Evolutionary conservation across 1,139 yeast genomes (phyloP).

Genomic region (Nakaseomyces uthaithaninus): DNA sequence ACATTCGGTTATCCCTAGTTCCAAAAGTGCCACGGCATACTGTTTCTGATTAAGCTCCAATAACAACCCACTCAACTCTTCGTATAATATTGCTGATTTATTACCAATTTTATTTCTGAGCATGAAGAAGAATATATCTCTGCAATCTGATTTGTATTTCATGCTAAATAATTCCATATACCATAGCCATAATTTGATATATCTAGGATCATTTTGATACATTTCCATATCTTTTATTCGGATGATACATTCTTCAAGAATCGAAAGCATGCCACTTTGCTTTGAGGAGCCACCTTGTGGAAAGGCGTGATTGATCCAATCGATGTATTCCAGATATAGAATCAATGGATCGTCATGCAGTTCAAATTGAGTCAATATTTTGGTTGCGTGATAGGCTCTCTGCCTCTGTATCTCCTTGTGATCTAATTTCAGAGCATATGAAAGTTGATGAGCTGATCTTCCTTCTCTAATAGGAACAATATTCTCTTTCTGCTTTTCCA

Average conservation of each 20-base stretch:
- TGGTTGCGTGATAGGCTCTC: slow-evolving; percentile 26
- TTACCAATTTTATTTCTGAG: slow-evolving; percentile 67
- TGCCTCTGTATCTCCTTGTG: slow-evolving; percentile 12
- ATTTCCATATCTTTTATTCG: slow-evolving; percentile 55
- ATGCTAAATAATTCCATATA: slow-evolving; percentile 13
- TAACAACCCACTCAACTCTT: slow-evolving; percentile 57
- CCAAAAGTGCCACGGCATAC: slow-evolving; percentile 59
- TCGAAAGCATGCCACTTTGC: slow-evolving; percentile 57
- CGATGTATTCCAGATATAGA: slow-evolving; percentile 58
- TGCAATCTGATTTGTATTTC: slow-evolving; percentile 10
- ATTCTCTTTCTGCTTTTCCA: slow-evolving; percentile 76
- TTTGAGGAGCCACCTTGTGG: slow-evolving; percentile 66
- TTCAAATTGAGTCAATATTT: slow-evolving; percentile 32
- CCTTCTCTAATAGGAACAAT: slow-evolving; percentile 65
- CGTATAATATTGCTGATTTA: slow-evolving; percentile 62
- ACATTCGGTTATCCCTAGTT: slow-evolving; percentile 47
- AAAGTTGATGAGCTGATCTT: slow-evolving; percentile 55
- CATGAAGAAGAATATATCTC: slow-evolving; percentile 62
- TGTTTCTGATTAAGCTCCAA: slow-evolving; percentile 45
- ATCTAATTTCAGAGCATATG: slow-evolving; percentile 36
- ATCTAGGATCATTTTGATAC: slow-evolving; percentile 77
- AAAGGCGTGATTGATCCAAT: slow-evolving; percentile 59
- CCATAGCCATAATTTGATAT: slow-evolving; percentile 65
- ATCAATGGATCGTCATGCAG: slow-evolving; percentile 73
- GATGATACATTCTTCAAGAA: slow-evolving; percentile 67